Evolutionary conservation across 495 filamentous ascomycete genomes (phyloP), one percentile per base, ranked within the genome.

Genomic region (Melanomma pulvis-pyrius): DNA sequence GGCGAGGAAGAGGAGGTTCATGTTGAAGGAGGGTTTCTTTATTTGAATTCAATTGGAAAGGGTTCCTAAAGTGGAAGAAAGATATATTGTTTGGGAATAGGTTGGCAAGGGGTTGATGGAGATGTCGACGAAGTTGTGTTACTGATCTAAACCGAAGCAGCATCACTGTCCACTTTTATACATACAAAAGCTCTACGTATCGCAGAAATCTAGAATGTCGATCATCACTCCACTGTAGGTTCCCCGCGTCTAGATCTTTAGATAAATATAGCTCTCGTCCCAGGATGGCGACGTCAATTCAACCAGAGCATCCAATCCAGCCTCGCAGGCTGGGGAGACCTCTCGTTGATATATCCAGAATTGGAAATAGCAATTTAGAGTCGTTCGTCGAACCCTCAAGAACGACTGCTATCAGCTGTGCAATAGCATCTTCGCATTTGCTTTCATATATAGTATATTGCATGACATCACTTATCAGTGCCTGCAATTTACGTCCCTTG

Each of bases 1-100:
- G 54, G 55, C 36, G 46, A 65, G 1, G 34, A 69, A 8, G 48
- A 50, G 22, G 32, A 62, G 9, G 26, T 69, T 64, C 67, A 69
- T 69, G 55, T 34, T 55, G 63, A 29, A 21, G 32, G 51, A 54
- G 21, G 51, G n/a, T 4, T 22, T 4, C 17, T 3, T n/a, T 48
- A 6, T 11, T 7, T 15, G 3, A 6, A 15, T 47, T 47, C 4
- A 22, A 4, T 47, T 47, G 44, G 15, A 6, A 3, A 6, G 15
- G 5, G 44, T 4, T 47, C 17, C 6, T n/a, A 6, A 15, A 22
- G 21, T 22, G 5, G 44, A 47, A 6, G 6, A 17, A 8, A 11
- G 46, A 21, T n/a, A 5, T 48, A 21, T 11, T 5, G 46, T n/a
- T 48, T 36, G 32, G 32, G 13, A 6, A 6, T 36, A 34, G 30